Percentiles rank a stretch among this genome's conserved stretches.
Conservation (phyloP, 225 moss, liverwort and hornwort genomes). For the Takakia lepidozioides region DNA sequence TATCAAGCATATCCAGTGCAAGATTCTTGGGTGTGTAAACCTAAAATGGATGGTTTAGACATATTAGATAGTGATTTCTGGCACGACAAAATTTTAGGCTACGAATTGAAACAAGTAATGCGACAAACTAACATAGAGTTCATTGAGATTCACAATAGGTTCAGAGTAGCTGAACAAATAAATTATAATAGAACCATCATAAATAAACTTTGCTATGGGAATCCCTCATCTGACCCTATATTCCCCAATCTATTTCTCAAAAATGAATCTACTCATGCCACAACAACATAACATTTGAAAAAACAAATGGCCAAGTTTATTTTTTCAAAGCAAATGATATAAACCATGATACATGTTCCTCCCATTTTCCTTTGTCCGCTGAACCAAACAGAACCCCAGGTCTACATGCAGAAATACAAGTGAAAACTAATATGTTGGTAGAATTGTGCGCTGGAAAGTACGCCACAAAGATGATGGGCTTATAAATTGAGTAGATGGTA, state of each 20-base stretch:
- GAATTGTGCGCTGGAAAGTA: too few relatives aligned
- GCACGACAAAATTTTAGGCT: not conserved
- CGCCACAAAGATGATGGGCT: too few relatives aligned
- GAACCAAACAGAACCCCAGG: too few relatives aligned
- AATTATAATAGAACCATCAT: not conserved
- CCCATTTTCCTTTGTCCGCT: too few relatives aligned
- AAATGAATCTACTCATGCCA: not conserved
- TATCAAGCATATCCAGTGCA: not conserved
- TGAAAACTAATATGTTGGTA: too few relatives aligned
- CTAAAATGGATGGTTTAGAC: not conserved
- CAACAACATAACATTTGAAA: too few relatives aligned
- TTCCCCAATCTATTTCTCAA: constrained; percentile 5
- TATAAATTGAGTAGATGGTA: too few relatives aligned
- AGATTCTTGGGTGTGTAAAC: constrained; percentile 2
- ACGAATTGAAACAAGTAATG: too few relatives aligned
- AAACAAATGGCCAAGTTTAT: too few relatives aligned
- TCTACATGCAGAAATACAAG: too few relatives aligned
- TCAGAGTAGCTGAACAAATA: not conserved
- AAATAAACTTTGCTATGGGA: not conserved
- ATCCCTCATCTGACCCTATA: not conserved
- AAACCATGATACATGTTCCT: too few relatives aligned
- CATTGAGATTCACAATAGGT: not conserved
- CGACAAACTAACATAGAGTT: not conserved
- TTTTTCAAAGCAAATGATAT: too few relatives aligned
- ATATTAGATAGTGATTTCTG: not conserved